These are phyloP conservation scores for Oemleria cerasiformis DNA, from an alignment of 306 rosid species.

Conservation along the genomic window DNA sequence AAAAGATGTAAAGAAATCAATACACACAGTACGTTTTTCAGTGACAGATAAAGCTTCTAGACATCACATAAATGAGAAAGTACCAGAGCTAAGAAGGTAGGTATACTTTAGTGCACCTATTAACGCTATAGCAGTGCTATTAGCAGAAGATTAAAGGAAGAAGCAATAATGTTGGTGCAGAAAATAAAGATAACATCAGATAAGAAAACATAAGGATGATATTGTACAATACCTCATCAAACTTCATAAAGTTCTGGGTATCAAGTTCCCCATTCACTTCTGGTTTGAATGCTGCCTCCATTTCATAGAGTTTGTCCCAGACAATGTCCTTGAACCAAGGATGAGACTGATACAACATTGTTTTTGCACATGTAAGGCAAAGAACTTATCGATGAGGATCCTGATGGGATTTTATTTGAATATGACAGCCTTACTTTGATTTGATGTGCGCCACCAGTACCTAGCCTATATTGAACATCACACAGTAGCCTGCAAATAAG, in stretches of 20 bases:
- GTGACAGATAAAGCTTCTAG: background rate
- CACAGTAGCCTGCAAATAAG: constrained; percentile 88
- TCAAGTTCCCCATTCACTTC: constrained; percentile 95
- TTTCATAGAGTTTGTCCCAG: constrained; percentile 94
- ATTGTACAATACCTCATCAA: constrained; percentile 73
- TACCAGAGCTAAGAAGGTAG: constrained; percentile 4
- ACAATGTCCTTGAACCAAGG: constrained; percentile 83
- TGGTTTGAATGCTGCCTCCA: constrained; percentile 96
- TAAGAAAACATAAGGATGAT: background rate
- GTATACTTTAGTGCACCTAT: background rate
- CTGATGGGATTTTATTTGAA: constrained; percentile 16
- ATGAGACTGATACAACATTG: constrained; percentile 72
- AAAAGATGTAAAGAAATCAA: constrained; percentile 17
- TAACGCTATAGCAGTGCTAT: background rate
- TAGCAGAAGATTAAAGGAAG: background rate
- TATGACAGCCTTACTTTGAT: constrained; percentile 59
- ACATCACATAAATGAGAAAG: background rate
- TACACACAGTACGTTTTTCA: constrained; percentile 3
- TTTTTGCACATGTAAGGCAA: constrained; percentile 18
- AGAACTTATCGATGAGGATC: constrained; percentile 14
- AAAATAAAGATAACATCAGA: background rate
- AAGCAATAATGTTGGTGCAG: background rate
- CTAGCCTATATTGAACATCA: constrained; percentile 89
- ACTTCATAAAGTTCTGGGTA: constrained; percentile 98
- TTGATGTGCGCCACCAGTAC: constrained; percentile 78